Conservation (phyloP, 306 rosid species). For the Glycyrrhiza uralensis region DNA sequence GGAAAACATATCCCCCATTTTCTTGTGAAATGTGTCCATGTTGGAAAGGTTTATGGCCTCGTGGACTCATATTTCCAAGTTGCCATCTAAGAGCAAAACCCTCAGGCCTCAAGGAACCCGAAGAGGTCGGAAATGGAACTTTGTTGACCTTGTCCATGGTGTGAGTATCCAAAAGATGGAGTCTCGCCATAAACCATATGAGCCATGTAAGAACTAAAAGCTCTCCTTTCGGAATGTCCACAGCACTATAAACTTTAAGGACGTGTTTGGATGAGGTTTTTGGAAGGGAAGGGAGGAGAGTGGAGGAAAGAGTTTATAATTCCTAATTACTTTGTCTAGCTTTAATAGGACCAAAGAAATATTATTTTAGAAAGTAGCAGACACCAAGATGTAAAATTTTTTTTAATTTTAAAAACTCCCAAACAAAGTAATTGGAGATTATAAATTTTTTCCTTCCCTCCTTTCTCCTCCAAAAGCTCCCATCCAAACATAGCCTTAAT, state of each 20-base stretch:
- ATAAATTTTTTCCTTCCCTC: too few species aligned
- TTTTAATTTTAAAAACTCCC: too few species aligned
- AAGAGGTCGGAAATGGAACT: slow-evolving; percentile 51
- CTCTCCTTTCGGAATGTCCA: neutral
- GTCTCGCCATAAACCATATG: slow-evolving; percentile 36
- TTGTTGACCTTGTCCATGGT: slow-evolving; percentile 59
- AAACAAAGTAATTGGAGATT: too few species aligned
- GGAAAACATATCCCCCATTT: slow-evolving; percentile 46
- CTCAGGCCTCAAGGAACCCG: slow-evolving; percentile 47
- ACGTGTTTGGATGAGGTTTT: too few species aligned
- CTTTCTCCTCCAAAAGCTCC: too few species aligned
- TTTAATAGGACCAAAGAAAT: too few species aligned
- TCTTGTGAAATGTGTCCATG: slow-evolving; percentile 66
- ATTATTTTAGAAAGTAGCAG: too few species aligned
- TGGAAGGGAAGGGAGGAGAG: too few species aligned
- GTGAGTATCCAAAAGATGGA: slow-evolving; percentile 59
- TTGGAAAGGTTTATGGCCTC: slow-evolving; percentile 76
- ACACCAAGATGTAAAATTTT: too few species aligned
- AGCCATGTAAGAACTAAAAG: slow-evolving; percentile 43
- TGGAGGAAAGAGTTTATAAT: too few species aligned
- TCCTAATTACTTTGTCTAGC: too few species aligned
- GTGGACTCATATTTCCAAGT: slow-evolving; percentile 54
- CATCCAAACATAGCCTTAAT: too few species aligned
- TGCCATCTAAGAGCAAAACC: slow-evolving; percentile 63
- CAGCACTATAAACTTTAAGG: neutral